Percentiles rank a stretch among this genome's conserved stretches.
phyloP scores from a whole-genome alignment of 129 eudicot genomes.

The Flaveria trinervia region DNA sequence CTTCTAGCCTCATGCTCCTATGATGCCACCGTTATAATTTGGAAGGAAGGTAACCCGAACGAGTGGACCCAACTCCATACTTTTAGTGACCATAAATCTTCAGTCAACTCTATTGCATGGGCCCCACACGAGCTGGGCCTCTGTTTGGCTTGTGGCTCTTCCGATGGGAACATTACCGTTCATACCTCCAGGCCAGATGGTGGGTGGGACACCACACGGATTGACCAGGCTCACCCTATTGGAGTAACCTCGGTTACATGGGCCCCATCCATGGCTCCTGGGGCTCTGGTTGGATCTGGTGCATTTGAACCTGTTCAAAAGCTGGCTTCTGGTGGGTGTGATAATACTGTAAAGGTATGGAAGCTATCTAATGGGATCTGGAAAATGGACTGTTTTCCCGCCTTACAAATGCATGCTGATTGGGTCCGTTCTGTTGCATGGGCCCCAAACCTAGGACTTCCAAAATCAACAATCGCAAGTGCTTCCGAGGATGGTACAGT shows the following conservation, averaged over 20 bases:
- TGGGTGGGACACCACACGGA: constrained; percentile 59
- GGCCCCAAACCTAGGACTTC: constrained; percentile 80
- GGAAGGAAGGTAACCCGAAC: constrained; percentile 59
- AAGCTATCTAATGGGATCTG: constrained; percentile 54
- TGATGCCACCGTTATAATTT: constrained; percentile 57
- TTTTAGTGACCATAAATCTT: constrained; percentile 55
- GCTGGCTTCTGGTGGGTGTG: constrained; percentile 74
- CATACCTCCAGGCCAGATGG: constrained; percentile 54
- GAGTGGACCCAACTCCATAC: constrained; percentile 65
- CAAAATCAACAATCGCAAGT: constrained; percentile 68
- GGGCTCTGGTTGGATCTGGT: constrained; percentile 55
- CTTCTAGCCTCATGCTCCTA: constrained; percentile 64
- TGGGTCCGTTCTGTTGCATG: constrained; percentile 78
- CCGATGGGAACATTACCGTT: constrained; percentile 66
- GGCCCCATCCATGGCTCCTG: constrained; percentile 4
- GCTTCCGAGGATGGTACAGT: constrained; percentile 67
- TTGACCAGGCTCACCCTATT: constrained; percentile 67
- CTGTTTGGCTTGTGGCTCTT: constrained; percentile 39
- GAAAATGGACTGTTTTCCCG: constrained; percentile 49
- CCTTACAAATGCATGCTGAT: constrained; percentile 62
- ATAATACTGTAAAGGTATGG: constrained; percentile 68
- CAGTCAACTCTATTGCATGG: constrained; percentile 67
- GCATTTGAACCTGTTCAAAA: constrained; percentile 52
- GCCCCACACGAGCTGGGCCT: constrained; percentile 56
- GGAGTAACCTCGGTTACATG: constrained; percentile 46